Evolutionary conservation across 306 rosid species (phyloP), one percentile per base, ranked within the genome.

Genomic region (Trifolium fragiferum): DNA sequence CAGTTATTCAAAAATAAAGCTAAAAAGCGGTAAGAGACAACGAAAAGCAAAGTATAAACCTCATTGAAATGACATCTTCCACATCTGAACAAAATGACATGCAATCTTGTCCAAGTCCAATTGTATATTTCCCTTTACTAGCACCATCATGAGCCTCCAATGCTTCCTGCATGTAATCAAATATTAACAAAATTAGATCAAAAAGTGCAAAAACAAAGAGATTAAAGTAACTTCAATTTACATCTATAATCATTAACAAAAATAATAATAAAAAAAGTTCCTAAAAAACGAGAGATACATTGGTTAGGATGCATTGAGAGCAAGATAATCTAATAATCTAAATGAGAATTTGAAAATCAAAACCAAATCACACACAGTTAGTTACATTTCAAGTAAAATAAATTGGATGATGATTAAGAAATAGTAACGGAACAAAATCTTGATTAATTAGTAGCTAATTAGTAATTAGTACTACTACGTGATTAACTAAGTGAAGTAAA

Each of bases 61-160:
- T 95, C 99, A 95, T 92, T 13, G 99, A 95, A 86, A 95, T 90
- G 83, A 95, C 96, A 87, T 95, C 99, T 89, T 95, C 99, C 13
- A 87, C 76, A 61, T 95, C 99, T 2, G 93, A 79, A 60, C 99
- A 95, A 85, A 95, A 95, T 4, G 96, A 90, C 99, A 95, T 86
- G 86, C 96, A 92, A 83, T 95, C 98, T 76, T 95, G 99, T 66
- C 99, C 99, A 5, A 95, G 98, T 55, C 99, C 99, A 20, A 94
- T 94, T 4, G 99, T 92, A 82, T 94, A 92, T 57, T 94, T 94
- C 82, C 99, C 99, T 76, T 89, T 95, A 77, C 98, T 95, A 4
- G 86, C 98, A 58, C 99, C 97, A 84, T 95, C 99, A 77, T 95
- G 96, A 76, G 90, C 92, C 87, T 95, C 99, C 91, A 92, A 78